Conservation (phyloP, 805 yeast genomes). For the Metschnikowia santaceciliae region DNA sequence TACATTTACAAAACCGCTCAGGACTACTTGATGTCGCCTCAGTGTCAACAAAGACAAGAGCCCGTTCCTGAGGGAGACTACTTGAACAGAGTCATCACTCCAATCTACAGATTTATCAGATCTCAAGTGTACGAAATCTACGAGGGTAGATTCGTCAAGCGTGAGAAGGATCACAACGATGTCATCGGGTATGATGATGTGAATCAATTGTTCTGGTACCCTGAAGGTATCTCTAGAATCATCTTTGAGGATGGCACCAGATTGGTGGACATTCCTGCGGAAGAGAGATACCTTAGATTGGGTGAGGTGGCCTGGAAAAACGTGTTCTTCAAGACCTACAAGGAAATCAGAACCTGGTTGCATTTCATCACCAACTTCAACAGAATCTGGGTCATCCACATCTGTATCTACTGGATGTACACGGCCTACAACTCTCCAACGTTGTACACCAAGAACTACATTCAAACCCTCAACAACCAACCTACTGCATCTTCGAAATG, state of each 20-base stretch:
- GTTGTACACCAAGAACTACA: constrained; percentile 81
- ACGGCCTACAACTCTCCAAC: constrained; percentile 90
- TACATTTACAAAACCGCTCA: constrained; percentile 92
- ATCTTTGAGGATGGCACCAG: constrained; percentile 89
- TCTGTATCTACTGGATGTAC: constrained; percentile 90
- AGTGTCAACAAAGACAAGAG: constrained; percentile 82
- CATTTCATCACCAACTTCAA: constrained; percentile 72
- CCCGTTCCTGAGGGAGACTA: constrained; percentile 89
- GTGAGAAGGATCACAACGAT: constrained; percentile 80
- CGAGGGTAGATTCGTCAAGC: constrained; percentile 77
- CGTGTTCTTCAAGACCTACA: constrained; percentile 80
- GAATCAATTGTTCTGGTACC: constrained; percentile 98
- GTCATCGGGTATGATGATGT: constrained; percentile 95
- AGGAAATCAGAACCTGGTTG: constrained; percentile 71
- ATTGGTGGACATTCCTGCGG: constrained; percentile 82
- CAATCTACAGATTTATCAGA: constrained; percentile 76
- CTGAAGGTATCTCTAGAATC: constrained; percentile 95
- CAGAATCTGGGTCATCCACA: constrained; percentile 93
- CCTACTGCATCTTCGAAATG: constrained; percentile 90
- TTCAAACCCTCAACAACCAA: constrained; percentile 74
- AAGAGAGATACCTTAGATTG: constrained; percentile 82
- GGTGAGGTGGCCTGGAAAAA: constrained; percentile 92
- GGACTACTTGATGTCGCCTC: constrained; percentile 84
- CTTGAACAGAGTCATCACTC: constrained; percentile 88
- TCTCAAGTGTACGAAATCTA: constrained; percentile 77